Evolutionary conservation across 1,284 basidiomycete species (phyloP), one percentile per base, ranked within the genome.

Genomic region (Apiotrichum laibachii): DNA sequence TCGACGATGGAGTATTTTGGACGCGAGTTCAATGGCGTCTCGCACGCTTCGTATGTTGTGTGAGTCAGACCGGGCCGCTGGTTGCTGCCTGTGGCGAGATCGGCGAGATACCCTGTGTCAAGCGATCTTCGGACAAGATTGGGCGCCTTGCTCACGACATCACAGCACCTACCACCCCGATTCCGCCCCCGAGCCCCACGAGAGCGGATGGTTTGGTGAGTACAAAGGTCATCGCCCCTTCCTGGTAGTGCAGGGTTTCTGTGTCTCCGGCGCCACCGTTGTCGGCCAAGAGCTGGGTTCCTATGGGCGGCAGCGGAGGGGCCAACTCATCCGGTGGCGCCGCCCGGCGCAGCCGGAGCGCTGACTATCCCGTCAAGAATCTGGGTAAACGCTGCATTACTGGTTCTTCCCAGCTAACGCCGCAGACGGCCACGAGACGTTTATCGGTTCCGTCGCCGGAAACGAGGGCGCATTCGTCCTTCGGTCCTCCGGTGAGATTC

Each of bases 181-280:
- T 2, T 49, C 48, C n/a, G 22, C 31, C 2, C 48, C 33, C 5
- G 48, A 49, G 33, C 33, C 48, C 15, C 31, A 35, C 19, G 33
- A 49, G 22, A 47, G 22, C 15, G 48, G 48, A 8, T 49, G 48
- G 48, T 49, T 49, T 37, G 48, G 48, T 49, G 48, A 49, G 48
- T 49, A 21, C 22, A 12, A 6, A 42, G 8, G 16, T 42, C 6
- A 18, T 18, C 40, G 26, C 26, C 26, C 4, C 26, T 31, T 39
- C 37, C 37, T 39, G 16, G 11, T 16, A 16, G 37, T 5, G 10
- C 37, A 39, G 37, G 37, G 37, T 16, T 39, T 12, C 12, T 12
- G 37, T 39, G 37, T 39, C 37, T 11, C 37, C 37, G 7, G 26
- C 26, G 26, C 26, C 26, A 31, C 26, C 26, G 26, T 7, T 31